Percentiles rank a stretch among this genome's conserved stretches.
These are phyloP conservation scores for Phytophthora sp. DNA, from an alignment of 352 stramenopile genomes.

Conservation along the genomic window DNA sequence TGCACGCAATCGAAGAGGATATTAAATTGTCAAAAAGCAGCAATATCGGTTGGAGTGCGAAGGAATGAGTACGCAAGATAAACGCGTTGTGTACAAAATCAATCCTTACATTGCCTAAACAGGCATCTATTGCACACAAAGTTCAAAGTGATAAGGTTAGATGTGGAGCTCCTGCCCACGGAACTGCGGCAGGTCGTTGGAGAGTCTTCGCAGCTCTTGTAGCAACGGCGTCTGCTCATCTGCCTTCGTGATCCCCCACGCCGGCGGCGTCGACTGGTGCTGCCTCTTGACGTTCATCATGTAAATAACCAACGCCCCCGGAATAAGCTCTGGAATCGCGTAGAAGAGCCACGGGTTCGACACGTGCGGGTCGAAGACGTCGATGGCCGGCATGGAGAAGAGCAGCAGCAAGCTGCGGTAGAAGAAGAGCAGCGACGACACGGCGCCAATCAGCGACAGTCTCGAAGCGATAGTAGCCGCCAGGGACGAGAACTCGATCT, in stretches of 20 bases:
- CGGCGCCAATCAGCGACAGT: conserved; percentile 63
- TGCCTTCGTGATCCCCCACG: conserved; percentile 32
- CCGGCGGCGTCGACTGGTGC: conserved; percentile 9
- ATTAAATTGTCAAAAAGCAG: no score
- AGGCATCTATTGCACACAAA: conserved; percentile 32
- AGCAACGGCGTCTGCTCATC: conserved; percentile 66
- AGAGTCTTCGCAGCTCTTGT: conserved; percentile 38
- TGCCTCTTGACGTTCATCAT: conserved; percentile 81
- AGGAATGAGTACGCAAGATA: no score
- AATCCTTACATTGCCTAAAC: no score
- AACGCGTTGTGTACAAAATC: no score
- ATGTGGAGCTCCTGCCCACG: conserved; percentile 65
- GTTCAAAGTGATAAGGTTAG: conserved; percentile 35
- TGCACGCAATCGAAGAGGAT: no score
- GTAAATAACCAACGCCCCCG: conserved; percentile 72
- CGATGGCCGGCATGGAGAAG: conserved; percentile 70
- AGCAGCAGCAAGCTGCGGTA: conserved; percentile 64
- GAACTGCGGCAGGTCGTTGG: conserved; percentile 57
- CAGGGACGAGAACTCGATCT: conserved; percentile 81
- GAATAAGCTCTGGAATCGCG: conserved; percentile 74
- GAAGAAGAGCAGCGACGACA: conserved; percentile 64
- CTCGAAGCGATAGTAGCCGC: conserved; percentile 58
- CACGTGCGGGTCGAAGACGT: conserved; percentile 76
- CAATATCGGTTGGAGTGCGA: background rate
- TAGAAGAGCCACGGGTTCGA: conserved; percentile 82